phyloP scores from a whole-genome alignment of 2,329 filamentous ascomycete species.

The Orbilia brochopaga region DNA sequence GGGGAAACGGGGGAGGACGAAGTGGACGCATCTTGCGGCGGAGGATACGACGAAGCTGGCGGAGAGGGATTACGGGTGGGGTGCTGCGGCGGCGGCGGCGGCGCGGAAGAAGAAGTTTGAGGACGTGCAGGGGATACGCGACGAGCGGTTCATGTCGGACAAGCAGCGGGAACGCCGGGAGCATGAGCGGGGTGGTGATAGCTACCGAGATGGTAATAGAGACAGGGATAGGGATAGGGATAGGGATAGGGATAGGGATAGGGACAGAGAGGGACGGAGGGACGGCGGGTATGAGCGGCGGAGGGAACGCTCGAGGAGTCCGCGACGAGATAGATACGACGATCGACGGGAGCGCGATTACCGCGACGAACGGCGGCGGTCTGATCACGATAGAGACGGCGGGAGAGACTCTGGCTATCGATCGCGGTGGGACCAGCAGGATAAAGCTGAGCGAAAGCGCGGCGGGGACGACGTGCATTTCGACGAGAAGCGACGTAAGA shows the following conservation, averaged over 20 bases:
- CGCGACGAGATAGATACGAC: constrained; percentile 11
- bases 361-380: constrained; percentile 41
- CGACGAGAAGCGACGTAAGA: constrained; percentile 48
- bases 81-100: constrained; percentile 63
- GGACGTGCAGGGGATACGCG: constrained; percentile 56
- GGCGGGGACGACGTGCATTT: constrained; percentile 28
- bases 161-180: constrained; percentile 62
- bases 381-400: constrained; percentile 45
- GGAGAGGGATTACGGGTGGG: constrained; percentile 52
- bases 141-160: constrained; percentile 74
- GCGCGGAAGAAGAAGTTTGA: constrained; percentile 57
- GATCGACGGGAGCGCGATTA: constrained; percentile 28
- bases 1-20: constrained; percentile 87
- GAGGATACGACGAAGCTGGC: constrained; percentile 94
- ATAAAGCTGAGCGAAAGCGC: constrained; percentile 31
- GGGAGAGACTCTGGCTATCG: constrained; percentile 24
- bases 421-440: constrained; percentile 39
- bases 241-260: constrained; percentile 15
- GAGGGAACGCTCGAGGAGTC: constrained; percentile 8
- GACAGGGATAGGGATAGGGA: constrained; percentile 16
- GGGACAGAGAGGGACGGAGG: constrained; percentile 10
- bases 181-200: constrained; percentile 66
- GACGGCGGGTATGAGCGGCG: constrained; percentile 20
- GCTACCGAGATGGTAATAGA: constrained; percentile 57
- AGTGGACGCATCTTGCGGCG: constrained; percentile 82